These are phyloP conservation scores for Kregervanrija fluxuum DNA, from an alignment of 805 yeast genomes.

Conservation along the genomic window DNA sequence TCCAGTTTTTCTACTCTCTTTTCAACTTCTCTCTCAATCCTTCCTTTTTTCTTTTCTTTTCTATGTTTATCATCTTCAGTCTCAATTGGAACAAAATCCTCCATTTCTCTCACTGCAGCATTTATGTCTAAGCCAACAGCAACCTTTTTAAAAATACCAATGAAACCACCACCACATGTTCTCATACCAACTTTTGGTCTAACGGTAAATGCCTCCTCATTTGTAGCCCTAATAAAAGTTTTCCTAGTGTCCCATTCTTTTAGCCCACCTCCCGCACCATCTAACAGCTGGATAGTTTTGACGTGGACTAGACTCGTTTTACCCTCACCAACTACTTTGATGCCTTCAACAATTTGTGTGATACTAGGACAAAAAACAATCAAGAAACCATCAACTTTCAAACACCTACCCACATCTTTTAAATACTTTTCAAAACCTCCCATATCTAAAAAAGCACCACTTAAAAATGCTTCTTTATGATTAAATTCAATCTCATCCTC, in stretches of 20 bases:
- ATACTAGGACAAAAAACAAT: constrained; percentile 42
- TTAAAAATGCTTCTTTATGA: constrained; percentile 26
- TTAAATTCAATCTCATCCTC: constrained; percentile 12
- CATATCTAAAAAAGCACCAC: constrained; percentile 42
- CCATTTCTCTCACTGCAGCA: constrained; percentile 7
- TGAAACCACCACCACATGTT: constrained; percentile 46
- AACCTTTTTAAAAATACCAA: constrained; percentile 34
- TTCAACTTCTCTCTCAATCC: not conserved
- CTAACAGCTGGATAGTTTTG: constrained; percentile 34
- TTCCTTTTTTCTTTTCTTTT: not conserved
- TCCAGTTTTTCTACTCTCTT: not conserved
- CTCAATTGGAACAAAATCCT: constrained; percentile 1
- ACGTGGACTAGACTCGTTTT: constrained; percentile 11
- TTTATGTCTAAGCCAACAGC: constrained; percentile 8
- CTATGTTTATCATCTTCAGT: not conserved
- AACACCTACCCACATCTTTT: constrained; percentile 23
- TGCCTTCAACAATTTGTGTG: constrained; percentile 37
- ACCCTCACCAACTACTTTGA: constrained; percentile 19
- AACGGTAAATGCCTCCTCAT: constrained; percentile 35
- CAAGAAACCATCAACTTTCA: constrained; percentile 36
- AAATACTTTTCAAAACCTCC: constrained; percentile 35
- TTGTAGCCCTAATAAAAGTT: constrained; percentile 32
- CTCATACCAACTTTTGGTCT: constrained; percentile 43
- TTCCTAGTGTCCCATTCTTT: constrained; percentile 45
- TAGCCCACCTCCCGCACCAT: constrained; percentile 45